Base-by-base conservation (phyloP, 495 filamentous ascomycete species). In the Talaromyces wortmannii region DNA sequence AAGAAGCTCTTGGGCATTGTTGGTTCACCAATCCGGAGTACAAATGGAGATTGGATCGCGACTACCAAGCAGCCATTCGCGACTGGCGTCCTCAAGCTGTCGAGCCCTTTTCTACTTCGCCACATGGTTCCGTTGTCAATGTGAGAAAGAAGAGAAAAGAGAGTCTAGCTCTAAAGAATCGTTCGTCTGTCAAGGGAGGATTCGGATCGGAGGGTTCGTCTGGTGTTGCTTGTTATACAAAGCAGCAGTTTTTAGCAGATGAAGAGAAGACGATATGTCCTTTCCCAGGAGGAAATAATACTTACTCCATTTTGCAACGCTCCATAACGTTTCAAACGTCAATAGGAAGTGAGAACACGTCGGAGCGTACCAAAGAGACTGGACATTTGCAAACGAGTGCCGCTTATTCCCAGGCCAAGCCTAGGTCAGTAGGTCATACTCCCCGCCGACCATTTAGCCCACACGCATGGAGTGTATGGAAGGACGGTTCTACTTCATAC, bases 11-110 rank as follows among this genome's bases (percentile, higher is more conserved):
- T 55, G 29, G 60, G 13, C 84, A 89, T 67, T 32, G 50, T 11
- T 89, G 86, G 85, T 83, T 88, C 60, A 77, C 66, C 2, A 75
- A 79, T 47, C 58, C 63, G 13, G 47, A 59, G 5, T 67, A 74
- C 56, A 64, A 60, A 3, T 40, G 36, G 6, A 63, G 69, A n/a
- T 73, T 83, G 45, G 69, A 80, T 29, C 68, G 68, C 0, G 56
- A 78, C 0, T 85, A 84, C 48, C 11, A 69, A 31, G 58, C 68
- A 36, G 67, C 77, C 0, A 76, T 78, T 18, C 57, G 60, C 32
- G 67, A 76, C 54, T 87, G 84, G 83, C 65, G 61, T 46, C 75
- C 74, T 32, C 56, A 57, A 17, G 17, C 29, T n/a, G 12, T 32
- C 10, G 30, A 5, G 23, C 4, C n/a, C n/a, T n/a, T n/a, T n/a